These are phyloP conservation scores for Psilocybe tampanensis DNA, from an alignment of 768 basidiomycete species.

Conservation along the genomic window DNA sequence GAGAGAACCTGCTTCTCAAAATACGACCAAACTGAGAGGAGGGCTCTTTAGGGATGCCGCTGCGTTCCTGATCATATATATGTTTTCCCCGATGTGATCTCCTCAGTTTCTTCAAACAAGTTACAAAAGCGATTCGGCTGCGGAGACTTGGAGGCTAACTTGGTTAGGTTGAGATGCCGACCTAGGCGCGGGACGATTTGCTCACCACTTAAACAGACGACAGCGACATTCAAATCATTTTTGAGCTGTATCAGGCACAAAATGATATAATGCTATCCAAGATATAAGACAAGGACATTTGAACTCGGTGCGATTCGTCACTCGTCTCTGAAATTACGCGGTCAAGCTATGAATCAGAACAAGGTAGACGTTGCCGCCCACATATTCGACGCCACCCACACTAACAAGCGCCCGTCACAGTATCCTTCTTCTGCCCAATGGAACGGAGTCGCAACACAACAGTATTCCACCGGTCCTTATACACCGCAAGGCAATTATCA, in stretches of 20 bases:
- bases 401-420: constrained; percentile 27
- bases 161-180: constrained; percentile 23
- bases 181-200: constrained; percentile 26
- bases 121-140: constrained; percentile 23
- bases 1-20: constrained; percentile 5
- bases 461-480: constrained; percentile 32
- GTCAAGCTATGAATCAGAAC: constrained; percentile 23
- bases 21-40: constrained; percentile 16
- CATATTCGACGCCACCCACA: constrained; percentile 4
- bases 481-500: constrained; percentile 25
- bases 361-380: constrained; percentile 19
- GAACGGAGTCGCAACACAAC: constrained; percentile 30
- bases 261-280: constrained; percentile 13
- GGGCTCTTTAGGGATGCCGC: constrained; percentile 12
- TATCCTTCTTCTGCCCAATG: constrained; percentile 37
- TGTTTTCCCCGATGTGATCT: constrained; percentile 20
- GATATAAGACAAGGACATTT: constrained; percentile 25
- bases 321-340: constrained; percentile 14
- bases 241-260: constrained; percentile 30
- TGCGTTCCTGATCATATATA: constrained; percentile 23
- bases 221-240: constrained; percentile 25
- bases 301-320: constrained; percentile 12
- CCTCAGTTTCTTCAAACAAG: constrained; percentile 13
- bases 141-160: constrained; percentile 19
- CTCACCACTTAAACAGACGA: constrained; percentile 13